Base-by-base conservation (phyloP, 768 basidiomycete genomes). In the Phanerochaete sordida region DNA sequence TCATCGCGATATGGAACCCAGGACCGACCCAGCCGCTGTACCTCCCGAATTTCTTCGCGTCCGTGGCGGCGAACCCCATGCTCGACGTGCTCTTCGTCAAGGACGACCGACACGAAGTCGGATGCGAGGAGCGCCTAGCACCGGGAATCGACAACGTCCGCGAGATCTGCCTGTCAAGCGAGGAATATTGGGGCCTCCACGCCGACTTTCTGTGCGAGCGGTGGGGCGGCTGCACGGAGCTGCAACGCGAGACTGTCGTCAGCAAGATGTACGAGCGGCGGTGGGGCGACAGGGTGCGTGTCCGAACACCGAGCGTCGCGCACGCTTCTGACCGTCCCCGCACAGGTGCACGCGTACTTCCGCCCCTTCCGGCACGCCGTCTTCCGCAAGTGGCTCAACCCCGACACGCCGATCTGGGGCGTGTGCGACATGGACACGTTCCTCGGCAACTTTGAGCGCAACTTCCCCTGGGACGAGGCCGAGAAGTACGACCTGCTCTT, bases 1-100 rank as follows among this genome's bases (percentile, higher is more conserved):
- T 54, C 53, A 39, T 54, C 35, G 53, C 53, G n/a, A 54, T 54
- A 5, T 54, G 53, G 53, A 54, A 54, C 53, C 53, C 53, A n/a
- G n/a, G n/a, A 1, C 23, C 53, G 11, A 35, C 7, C 53, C 7
- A 31, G 23, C 53, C 53, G 2, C 33, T 54, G n/a, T 54, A 54
- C 53, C 53, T 54, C 13, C 53, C 53, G 19, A 54, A 54, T 37
- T 54, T 54, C 37, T 54, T 54, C 24, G 33, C 53, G 23, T 54
- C 53, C 21, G 53, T 54, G 35, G 53, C 53, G 5, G 53, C 31
- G 37, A 54, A 54, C 35, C 53, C 53, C 9, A 39, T 21, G 21
- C n/a, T 54, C 23, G 53, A 54, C 37, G 53, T 54, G 4, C 53
- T 54, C 35, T 54, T 54, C 53, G 27, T 54, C 53, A 54, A 54